Conservation (phyloP, 371 early-diverging fungal species). For the Lichtheimia hyalospora region DNA sequence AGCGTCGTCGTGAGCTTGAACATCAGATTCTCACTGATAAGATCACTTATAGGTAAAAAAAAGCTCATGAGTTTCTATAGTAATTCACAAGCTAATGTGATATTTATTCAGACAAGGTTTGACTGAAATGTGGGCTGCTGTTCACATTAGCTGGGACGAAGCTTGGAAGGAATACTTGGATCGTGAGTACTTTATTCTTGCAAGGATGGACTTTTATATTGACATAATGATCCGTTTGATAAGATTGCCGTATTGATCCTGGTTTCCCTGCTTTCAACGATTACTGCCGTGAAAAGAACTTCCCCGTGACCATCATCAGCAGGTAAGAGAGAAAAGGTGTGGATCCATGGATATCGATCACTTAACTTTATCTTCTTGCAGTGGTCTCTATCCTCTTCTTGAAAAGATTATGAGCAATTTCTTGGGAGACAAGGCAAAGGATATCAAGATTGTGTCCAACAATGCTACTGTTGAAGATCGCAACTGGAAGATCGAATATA, state of each 20-base stretch:
- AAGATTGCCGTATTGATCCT: constrained; percentile 48
- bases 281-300: constrained; percentile 38
- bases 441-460: constrained; percentile 51
- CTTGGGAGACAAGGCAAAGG: constrained; percentile 40
- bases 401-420: constrained; percentile 48
- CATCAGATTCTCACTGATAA: constrained; percentile 37
- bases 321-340: constrained; percentile 22
- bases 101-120: constrained; percentile 31
- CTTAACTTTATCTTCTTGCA: constrained; percentile 4
- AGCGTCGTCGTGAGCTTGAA: constrained; percentile 40
- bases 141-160: constrained; percentile 60
- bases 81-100: background rate
- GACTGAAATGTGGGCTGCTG: constrained; percentile 59
- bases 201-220: background rate
- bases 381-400: constrained; percentile 51
- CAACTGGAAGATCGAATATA: constrained; percentile 58
- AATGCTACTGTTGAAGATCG: constrained; percentile 36
- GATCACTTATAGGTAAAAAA: constrained; percentile 48
- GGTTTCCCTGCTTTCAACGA: constrained; percentile 52
- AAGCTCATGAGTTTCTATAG: background rate
- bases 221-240: background rate
- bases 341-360: background rate
- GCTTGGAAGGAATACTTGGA: constrained; percentile 56
- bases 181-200: constrained; percentile 20
- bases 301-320: constrained; percentile 60